Base-by-base conservation (phyloP, 345 rosid genomes). In the Linum usitatissimum region DNA sequence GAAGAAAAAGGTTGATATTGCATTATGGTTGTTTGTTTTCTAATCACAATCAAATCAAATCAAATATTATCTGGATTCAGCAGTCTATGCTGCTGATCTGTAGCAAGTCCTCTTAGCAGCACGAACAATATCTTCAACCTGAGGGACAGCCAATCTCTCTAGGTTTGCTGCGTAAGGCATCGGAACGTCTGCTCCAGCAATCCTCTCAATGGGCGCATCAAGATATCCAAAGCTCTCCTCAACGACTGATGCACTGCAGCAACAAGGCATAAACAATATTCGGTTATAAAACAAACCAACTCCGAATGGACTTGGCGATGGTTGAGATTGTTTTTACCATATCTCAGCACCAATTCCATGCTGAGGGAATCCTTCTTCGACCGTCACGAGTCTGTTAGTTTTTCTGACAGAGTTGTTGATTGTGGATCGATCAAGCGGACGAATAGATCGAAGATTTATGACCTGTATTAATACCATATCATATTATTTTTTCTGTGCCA, bases 311-410 rank as follows among this genome's bases (percentile, higher is more conserved):
- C n/a, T n/a, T n/a, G 3, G 59, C 21, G 51, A 45, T 10, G 17
- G 10, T 45, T 45, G 10, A 67, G 62, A 72, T 53, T 30, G 54
- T 28, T 40, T 61, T 83, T 9, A 79, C 95, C 96, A 87, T 79
- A 90, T 93, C 72, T 90, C 99, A 53, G 99, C 96, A 14, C 99
- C 92, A 58, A 93, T 83, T 59, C 95, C 98, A 67, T 89, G 88
- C 70, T 91, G 95, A 61, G 96, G 98, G 73, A 86, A 86, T 56
- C 91, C 96, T 83, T 89, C 96, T 74, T 93, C 99, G 9, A 93
- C 87, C 36, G 99, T 90, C 21, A 93, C 91, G 68, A 93, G 83
- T 69, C 99, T 80, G 84, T 83, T 93, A 38, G 99, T 93, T 77
- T 93, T 93, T 70, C 91, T 82, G 20, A 93, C 97, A 21, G 99